These are phyloP conservation scores for Alternaria ethzedia DNA, from an alignment of 2,329 filamentous ascomycete species.

Conservation along the genomic window DNA sequence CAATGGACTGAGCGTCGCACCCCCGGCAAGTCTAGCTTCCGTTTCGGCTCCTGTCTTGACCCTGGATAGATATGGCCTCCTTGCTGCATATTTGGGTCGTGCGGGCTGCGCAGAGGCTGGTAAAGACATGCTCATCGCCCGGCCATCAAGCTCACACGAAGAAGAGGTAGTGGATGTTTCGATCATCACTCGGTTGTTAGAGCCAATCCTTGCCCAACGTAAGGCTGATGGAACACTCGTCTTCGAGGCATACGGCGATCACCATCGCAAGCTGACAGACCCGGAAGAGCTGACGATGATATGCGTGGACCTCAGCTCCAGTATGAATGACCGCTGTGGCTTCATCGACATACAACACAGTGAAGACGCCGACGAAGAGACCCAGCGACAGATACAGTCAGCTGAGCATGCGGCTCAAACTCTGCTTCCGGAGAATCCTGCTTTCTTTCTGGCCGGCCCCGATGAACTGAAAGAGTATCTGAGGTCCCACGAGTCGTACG, in stretches of 20 bases:
- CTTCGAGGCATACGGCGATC: constrained; percentile 44
- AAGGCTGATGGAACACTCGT: constrained; percentile 40
- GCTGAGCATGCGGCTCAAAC: too few relatives aligned
- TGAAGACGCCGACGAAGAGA: constrained; percentile 8
- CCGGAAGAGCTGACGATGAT: constrained; percentile 48
- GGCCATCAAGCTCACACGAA: too few relatives aligned
- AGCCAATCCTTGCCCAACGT: constrained; percentile 39
- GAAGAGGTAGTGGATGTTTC: constrained; percentile 43
- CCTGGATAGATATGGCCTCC: constrained; percentile 40
- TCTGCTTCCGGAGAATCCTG: too few relatives aligned
- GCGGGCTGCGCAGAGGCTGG: constrained; percentile 40
- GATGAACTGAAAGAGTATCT: constrained; percentile 35
- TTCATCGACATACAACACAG: constrained; percentile 39
- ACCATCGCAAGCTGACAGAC: constrained; percentile 28
- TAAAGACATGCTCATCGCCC: too few relatives aligned
- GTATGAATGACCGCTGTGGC: constrained; percentile 39
- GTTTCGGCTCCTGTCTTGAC: constrained; percentile 43
- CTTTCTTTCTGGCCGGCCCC: too few relatives aligned
- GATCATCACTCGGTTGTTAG: constrained; percentile 44
- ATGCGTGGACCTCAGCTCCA: constrained; percentile 44
- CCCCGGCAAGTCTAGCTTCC: constrained; percentile 34
- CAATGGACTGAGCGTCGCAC: constrained; percentile 39
- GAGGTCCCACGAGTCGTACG: constrained; percentile 29
- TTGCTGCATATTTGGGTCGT: constrained; percentile 48
- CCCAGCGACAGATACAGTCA: too few relatives aligned